Base-by-base conservation (phyloP, 331 rosid species). In the Malus hybrid region DNA sequence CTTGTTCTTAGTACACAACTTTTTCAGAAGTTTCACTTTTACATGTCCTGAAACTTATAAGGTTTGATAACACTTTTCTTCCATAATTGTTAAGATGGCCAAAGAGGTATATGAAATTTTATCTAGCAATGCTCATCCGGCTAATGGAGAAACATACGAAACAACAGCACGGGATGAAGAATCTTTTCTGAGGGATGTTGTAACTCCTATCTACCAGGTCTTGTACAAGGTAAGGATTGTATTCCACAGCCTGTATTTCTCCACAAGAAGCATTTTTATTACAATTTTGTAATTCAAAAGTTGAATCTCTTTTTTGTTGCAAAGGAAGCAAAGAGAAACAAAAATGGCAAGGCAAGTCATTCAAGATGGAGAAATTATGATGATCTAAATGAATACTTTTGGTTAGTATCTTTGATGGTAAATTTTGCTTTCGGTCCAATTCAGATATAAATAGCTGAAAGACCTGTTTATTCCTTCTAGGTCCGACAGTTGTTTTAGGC, bases 351-450 rank as follows among this genome's bases (percentile, higher is more conserved):
- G 87, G 97, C 83, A 44, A 92, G 99, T 79, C 97, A 95, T 83
- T 77, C 99, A 82, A 85, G 80, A 48, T 95, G 99, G 99, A 90
- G 99, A 93, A 94, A 94, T 74, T 94, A 94, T 76, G 99, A 94
- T 84, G 99, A 94, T 80, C 88, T 95, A 67, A 95, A 95, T 62
- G 99, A 95, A 80, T 95, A 95, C 82, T 95, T 95, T 75, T 95
- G 99, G 99, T 95, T 74, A 80, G 88, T 33, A 69, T 78, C 44
- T 59, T 42, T 42, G 78, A 11, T 74, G 19, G 16, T 73, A 48
- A 72, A 48, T 69, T 68, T 70, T 22, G 36, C 63, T 57, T 65
- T 10, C 57, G 6, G 2, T 5, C 60, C 24, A 11, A 16, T 24
- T 60, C 32, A 60, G 32, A 76, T 73, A 66, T 33, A 28, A 76